phyloP scores from a whole-genome alignment of 306 rosid species.

The Purshia tridentata region DNA sequence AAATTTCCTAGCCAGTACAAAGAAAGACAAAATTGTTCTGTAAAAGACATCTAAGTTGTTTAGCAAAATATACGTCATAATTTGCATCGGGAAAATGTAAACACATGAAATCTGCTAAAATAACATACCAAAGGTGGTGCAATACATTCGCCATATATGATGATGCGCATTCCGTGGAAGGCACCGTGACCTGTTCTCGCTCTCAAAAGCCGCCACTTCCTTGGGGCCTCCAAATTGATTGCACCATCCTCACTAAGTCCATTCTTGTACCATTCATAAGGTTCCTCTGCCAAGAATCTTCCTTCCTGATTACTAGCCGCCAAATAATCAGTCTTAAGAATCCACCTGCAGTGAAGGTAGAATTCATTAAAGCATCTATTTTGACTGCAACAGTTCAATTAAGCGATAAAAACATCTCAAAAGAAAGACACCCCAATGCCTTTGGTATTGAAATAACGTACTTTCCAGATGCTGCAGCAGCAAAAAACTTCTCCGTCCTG shows the following conservation, averaged over 20 bases:
- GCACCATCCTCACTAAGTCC: conserved; percentile 87
- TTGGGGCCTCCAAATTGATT: conserved; percentile 89
- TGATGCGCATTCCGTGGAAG: conserved; percentile 66
- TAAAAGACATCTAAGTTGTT: not conserved
- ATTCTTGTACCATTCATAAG: conserved; percentile 81
- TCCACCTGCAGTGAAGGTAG: conserved; percentile 69
- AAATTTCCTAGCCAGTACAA: not conserved
- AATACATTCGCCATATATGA: conserved; percentile 80
- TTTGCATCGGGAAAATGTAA: conserved; percentile 9
- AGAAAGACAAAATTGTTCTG: not conserved
- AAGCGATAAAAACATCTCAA: not conserved
- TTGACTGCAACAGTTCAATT: not conserved
- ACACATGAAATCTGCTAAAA: conserved; percentile 4
- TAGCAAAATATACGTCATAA: not conserved
- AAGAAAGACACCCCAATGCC: not conserved
- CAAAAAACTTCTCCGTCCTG: conserved; percentile 87
- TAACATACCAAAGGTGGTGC: conserved; percentile 80
- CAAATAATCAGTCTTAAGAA: conserved; percentile 81
- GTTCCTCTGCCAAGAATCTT: conserved; percentile 64
- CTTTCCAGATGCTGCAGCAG: conserved; percentile 98
- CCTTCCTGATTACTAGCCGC: conserved; percentile 70
- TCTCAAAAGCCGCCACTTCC: conserved; percentile 86
- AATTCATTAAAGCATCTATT: conserved; percentile 13
- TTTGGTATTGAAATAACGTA: conserved; percentile 21
- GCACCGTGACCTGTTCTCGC: conserved; percentile 89